Conservation (phyloP, 1,284 basidiomycete species). For the Rhodofomes roseus region DNA sequence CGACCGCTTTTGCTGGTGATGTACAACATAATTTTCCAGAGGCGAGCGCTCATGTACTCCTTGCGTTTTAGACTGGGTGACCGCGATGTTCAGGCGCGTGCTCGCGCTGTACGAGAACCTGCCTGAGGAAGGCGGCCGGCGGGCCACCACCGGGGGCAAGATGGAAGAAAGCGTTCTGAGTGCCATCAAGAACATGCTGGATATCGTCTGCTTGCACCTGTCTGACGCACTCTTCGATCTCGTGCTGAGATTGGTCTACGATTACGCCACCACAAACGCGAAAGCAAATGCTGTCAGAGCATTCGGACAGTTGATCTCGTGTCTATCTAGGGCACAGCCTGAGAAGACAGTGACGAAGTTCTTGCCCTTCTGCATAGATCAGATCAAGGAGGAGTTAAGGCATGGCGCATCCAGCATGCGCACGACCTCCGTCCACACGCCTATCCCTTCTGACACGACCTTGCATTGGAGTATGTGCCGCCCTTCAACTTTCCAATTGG, state of each 20-base stretch:
- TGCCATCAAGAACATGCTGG: conserved; percentile 79
- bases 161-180: conserved; percentile 82
- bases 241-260: conserved; percentile 80
- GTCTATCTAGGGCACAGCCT: conserved; percentile 80
- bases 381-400: conserved; percentile 84
- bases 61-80: conserved; percentile 73
- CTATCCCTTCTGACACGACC: conserved; percentile 86
- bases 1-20: conserved; percentile 75
- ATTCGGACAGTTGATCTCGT: conserved; percentile 86
- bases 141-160: conserved; percentile 82
- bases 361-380: conserved; percentile 75
- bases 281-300: conserved; percentile 89
- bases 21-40: conserved; percentile 4
- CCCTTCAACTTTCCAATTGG: conserved; percentile 3
- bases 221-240: conserved; percentile 87
- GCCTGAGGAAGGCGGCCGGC: conserved; percentile 88
- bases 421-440: conserved; percentile 82
- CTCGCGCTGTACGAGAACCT: conserved; percentile 89
- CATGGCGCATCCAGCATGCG: conserved; percentile 90
- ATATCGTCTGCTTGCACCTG: conserved; percentile 85
- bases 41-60: neutral
- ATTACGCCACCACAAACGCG: conserved; percentile 84
- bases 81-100: conserved; percentile 83
- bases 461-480: conserved; percentile 81
- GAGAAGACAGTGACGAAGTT: conserved; percentile 79